Evolutionary conservation across 768 basidiomycete species (phyloP).

Genomic region (Lactarius evosmus): DNA sequence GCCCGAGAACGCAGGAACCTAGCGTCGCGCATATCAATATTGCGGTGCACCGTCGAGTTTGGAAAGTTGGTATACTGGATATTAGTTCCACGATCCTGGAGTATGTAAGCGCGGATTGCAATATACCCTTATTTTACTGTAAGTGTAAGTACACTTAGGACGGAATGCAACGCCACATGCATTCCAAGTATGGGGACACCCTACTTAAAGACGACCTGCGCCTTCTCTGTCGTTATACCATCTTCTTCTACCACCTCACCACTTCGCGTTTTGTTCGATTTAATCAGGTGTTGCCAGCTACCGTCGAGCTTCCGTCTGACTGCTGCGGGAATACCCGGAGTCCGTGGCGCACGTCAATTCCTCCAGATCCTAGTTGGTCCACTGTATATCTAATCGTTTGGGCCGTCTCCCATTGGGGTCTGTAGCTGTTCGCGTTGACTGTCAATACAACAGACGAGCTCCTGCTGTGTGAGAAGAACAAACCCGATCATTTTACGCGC

Average conservation of each 20-base stretch:
- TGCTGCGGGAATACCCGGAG: background rate
- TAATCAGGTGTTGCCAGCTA: background rate
- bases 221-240: too few species aligned
- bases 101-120: background rate
- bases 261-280: background rate
- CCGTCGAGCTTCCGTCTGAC: background rate
- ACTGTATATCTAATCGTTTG: slow-evolving; percentile 37
- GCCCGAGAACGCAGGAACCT: background rate
- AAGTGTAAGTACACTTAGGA: background rate
- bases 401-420: slow-evolving; percentile 35
- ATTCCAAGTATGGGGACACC: background rate
- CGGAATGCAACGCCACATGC: too few species aligned
- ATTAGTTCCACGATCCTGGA: background rate
- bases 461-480: slow-evolving; percentile 15
- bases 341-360: slow-evolving; percentile 21
- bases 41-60: too few species aligned
- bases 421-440: slow-evolving; percentile 29
- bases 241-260: too few species aligned
- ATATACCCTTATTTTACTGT: background rate
- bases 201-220: background rate
- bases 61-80: too few species aligned
- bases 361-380: slow-evolving; percentile 35
- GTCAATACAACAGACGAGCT: background rate
- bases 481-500: slow-evolving; percentile 37
- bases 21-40: too few species aligned